Base-by-base conservation (phyloP, 2,329 filamentous ascomycete genomes). In the Trichothecium roseum region DNA sequence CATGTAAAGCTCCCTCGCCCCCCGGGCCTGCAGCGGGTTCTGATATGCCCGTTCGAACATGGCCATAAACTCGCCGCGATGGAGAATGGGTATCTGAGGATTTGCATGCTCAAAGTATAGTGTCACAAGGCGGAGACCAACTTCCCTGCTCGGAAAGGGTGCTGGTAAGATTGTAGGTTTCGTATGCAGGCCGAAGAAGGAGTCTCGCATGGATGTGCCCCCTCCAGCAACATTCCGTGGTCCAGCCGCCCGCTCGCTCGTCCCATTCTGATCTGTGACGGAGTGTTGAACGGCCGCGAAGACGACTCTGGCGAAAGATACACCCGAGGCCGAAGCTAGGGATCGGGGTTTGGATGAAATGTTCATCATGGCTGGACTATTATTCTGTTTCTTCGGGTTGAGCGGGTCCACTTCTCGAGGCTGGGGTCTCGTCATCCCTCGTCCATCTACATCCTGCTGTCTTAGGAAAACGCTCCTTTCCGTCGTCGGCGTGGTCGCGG, bases 61-160 rank as follows among this genome's bases (percentile, higher is more conserved):
- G 31, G 81, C 73, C 79, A 87, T 86, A 51, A 95, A 96, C 47
- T 95, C 86, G 22, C 74, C 80, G 27, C 84, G 78, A 53, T 96
- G 89, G 34, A 96, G 66, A 30, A 95, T 86, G 0, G 89, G 89
- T 44, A 95, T 93, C 57, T 96, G 89, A 4, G 89, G 88, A 54
- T 96, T 96, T 2, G 89, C 86, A 54, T 95, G 84, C 60, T 95
- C 86, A 56, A 96, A 96, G 56, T 95, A 96, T 27, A 95, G 71
- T 37, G 78, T 74, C 27, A 85, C 79, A 14, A 96, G 69, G 40
- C 77, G 74, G 37, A 73, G 60, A 1, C 79, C 89, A 3, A 94
- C 66, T 22, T 83, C 75, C 43, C 74, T 77, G 42, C 84, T 77
- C 0, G 91, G 91, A 47, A 96, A 95, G 1, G 78, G 70, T 1